Evolutionary conservation across 306 rosid genomes (phyloP).

Genomic region (Cyamopsis tetragonoloba): DNA sequence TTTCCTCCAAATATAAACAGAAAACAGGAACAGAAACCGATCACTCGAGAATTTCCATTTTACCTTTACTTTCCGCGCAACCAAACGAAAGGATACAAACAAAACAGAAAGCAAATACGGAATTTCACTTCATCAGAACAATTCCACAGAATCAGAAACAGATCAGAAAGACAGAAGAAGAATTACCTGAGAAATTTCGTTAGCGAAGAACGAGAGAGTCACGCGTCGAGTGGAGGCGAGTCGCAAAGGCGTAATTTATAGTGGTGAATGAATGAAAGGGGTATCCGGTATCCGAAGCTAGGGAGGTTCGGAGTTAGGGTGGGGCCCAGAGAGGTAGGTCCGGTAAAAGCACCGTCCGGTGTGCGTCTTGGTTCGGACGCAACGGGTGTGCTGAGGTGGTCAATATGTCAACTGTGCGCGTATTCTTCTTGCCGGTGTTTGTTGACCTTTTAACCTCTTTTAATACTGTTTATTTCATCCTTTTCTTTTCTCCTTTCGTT

Average conservation of each 20-base stretch:
- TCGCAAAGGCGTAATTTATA: conserved; percentile 25
- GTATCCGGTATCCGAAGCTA: conserved; percentile 33
- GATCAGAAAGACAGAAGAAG: background rate
- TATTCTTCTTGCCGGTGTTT: conserved; percentile 3
- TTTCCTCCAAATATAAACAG: background rate
- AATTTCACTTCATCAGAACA: background rate
- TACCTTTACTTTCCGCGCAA: background rate
- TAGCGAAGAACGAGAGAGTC: background rate
- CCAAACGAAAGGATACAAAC: background rate
- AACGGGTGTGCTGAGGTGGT: conserved; percentile 29
- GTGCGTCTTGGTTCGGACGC: conserved; percentile 47
- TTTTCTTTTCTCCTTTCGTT: background rate
- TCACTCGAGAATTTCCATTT: background rate
- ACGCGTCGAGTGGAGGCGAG: conserved; percentile 9
- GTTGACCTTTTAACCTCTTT: conserved; percentile 19
- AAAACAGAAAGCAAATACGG: background rate
- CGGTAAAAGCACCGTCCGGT: conserved; percentile 27
- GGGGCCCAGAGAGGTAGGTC: conserved; percentile 32
- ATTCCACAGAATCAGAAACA: background rate
- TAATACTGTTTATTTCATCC: background rate
- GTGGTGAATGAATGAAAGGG: background rate
- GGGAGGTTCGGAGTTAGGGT: conserved; percentile 15
- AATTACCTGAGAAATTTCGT: conserved; percentile 30
- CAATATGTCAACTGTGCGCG: conserved; percentile 28
- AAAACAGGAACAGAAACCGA: background rate